Evolutionary conservation across 176 grass and related monocot genomes (phyloP), one percentile per base, ranked within the genome.

Genomic region (Ampelocalamus luodianensis): DNA sequence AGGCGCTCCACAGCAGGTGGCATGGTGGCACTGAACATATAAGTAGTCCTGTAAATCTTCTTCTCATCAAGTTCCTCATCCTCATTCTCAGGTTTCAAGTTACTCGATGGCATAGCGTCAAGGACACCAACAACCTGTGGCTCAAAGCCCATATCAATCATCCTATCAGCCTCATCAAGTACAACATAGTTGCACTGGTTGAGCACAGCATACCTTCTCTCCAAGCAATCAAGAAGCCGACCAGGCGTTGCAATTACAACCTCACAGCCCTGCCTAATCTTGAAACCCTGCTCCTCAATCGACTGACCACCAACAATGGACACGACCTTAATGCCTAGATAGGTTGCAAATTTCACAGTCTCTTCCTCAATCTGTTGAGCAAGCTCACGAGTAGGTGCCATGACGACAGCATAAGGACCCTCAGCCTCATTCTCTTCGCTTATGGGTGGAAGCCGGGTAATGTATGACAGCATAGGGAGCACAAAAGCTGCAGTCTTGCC

Each of bases 81-180:
- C 87, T 93, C 96, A 82, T 95, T 98, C 90, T 98, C 96, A 71
- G 96, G 96, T 85, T 98, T 98, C 86, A 98, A 87, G 86, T 98
- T 98, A 80, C 93, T 98, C 14, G 96, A 98, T 51, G 96, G 96
- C 96, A 98, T 98, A 0, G 93, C 93, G 2, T 98, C 93, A 27
- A 98, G 89, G 29, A 98, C 96, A 65, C 96, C 96, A 78, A 98
- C 88, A 85, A 95, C 96, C 86, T 98, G 96, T 17, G 91, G 93
- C 91, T 98, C 96, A 49, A 98, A 98, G 11, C 96, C 96, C 96
- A 98, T 98, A 74, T 98, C 96, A 89, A 98, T 98, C 96, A 98
- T 98, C 44, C 96, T 82, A 90, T 98, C 96, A 83, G 96, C 96
- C 79, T 98, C 96, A 83, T 98, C 96, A 46, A 98, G 91, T 44